phyloP scores from a whole-genome alignment of 2,329 filamentous ascomycete genomes.

The Rhinocladiella similis region DNA sequence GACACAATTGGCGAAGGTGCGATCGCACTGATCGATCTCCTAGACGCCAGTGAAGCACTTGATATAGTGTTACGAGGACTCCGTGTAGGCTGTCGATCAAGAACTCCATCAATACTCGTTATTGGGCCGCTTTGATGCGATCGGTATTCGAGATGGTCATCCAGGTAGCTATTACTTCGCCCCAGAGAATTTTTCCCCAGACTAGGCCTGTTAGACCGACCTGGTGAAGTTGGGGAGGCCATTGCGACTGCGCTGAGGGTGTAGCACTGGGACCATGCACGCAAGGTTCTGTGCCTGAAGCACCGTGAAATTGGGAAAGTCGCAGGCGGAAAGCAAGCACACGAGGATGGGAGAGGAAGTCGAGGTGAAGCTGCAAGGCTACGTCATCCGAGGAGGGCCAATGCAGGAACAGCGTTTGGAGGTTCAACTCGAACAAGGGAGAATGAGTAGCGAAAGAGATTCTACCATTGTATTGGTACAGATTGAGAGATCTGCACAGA shows the following conservation, averaged over 20 bases:
- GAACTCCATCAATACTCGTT: constrained; percentile 31
- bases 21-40: constrained; percentile 28
- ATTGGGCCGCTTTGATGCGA: constrained; percentile 22
- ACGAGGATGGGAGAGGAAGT: not conserved
- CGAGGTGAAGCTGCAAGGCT: constrained; percentile 4
- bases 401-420: constrained; percentile 19
- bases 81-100: constrained; percentile 23
- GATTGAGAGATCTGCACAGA: not conserved
- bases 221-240: constrained; percentile 16
- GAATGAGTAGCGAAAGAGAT: not conserved
- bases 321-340: not conserved
- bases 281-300: not conserved
- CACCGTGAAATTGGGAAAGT: not conserved
- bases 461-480: not conserved
- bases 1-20: constrained; percentile 31
- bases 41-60: constrained; percentile 22
- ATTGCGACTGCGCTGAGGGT: constrained; percentile 3
- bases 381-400: constrained; percentile 16
- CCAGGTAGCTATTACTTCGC: constrained; percentile 44
- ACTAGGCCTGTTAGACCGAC: constrained; percentile 41
- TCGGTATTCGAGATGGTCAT: constrained; percentile 51
- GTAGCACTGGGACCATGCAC: not conserved
- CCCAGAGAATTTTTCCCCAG: constrained; percentile 43
- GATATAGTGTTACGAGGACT: constrained; percentile 21
- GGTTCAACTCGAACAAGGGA: not conserved